A percentile compares a stretch with the other conserved stretches of the same genome.
These are phyloP conservation scores for Mucor circinelloides DNA, from an alignment of 371 early-diverging fungal genomes.

Conservation along the genomic window DNA sequence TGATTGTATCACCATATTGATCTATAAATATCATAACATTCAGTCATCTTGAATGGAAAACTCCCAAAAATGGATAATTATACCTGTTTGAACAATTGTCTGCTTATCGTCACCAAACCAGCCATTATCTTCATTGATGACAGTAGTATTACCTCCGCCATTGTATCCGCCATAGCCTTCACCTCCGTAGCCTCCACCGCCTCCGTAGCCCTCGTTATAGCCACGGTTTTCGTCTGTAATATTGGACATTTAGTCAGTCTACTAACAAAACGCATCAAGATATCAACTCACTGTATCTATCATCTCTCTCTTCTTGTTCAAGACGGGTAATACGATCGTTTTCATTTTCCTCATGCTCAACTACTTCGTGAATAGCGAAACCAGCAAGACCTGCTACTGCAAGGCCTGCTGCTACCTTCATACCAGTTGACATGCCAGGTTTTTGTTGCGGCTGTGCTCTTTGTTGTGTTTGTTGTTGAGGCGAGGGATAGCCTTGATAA, in stretches of 20 bases:
- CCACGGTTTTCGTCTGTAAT: conserved; percentile 9
- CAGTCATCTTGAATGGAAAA: not conserved
- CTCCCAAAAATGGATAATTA: not conserved
- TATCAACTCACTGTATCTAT: conserved; percentile 16
- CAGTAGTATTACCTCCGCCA: conserved; percentile 23
- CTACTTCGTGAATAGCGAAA: conserved; percentile 43
- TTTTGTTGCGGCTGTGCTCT: conserved; percentile 1
- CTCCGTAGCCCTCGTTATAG: conserved; percentile 11
- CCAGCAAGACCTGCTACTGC: conserved; percentile 45
- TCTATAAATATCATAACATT: conserved; percentile 15
- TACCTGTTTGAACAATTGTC: conserved; percentile 28
- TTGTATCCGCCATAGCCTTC: not conserved
- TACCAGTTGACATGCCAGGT: conserved; percentile 40
- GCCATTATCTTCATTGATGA: conserved; percentile 48
- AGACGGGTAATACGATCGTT: conserved; percentile 30
- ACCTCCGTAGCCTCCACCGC: conserved; percentile 14
- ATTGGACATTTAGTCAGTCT: not conserved
- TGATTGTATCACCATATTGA: conserved; percentile 39
- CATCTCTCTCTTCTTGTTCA: conserved; percentile 29
- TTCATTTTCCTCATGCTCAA: conserved; percentile 45
- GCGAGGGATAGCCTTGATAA: not conserved
- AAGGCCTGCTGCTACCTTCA: conserved; percentile 45
- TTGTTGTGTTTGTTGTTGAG: conserved; percentile 4
- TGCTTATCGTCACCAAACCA: conserved; percentile 42
- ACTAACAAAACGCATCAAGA: not conserved